Evolutionary conservation across 176 grass and related monocot species (phyloP).

Genomic region (Puccinellia tenuiflora): DNA sequence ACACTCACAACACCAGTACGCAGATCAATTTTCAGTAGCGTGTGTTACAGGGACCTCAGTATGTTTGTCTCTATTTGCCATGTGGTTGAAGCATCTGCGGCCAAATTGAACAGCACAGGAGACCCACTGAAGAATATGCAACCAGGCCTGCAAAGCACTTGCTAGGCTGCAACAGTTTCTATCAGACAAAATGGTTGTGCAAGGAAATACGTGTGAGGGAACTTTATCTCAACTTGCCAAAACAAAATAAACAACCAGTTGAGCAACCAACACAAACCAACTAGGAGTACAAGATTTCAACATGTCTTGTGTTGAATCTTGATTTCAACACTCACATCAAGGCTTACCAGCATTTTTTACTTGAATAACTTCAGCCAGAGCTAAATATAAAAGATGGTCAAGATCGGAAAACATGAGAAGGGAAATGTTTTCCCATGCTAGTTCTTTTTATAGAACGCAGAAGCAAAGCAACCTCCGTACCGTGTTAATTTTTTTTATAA

Average conservation of each 20-base stretch:
- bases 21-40: too few species aligned
- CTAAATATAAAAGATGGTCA: neutral
- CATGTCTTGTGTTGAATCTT: neutral
- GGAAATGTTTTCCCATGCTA: too few species aligned
- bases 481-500: too few species aligned
- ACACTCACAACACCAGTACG: too few species aligned
- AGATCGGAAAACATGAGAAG: neutral
- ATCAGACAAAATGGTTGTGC: neutral
- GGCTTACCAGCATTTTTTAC: constrained; percentile 16
- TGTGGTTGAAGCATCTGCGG: neutral
- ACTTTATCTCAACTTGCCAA: neutral
- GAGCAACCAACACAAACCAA: constrained; percentile 1
- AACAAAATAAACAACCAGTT: neutral
- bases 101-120: neutral
- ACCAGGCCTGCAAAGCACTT: neutral
- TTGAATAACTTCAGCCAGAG: constrained; percentile 40
- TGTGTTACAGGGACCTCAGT: too few species aligned
- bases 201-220: neutral
- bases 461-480: too few species aligned
- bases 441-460: too few species aligned
- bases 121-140: too few species aligned
- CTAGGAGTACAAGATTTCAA: neutral
- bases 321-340: constrained; percentile 27
- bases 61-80: neutral
- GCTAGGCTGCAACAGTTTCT: neutral